These are phyloP conservation scores for Fusarium sp. DNA, from an alignment of 2,329 filamentous ascomycete genomes.

Conservation along the genomic window DNA sequence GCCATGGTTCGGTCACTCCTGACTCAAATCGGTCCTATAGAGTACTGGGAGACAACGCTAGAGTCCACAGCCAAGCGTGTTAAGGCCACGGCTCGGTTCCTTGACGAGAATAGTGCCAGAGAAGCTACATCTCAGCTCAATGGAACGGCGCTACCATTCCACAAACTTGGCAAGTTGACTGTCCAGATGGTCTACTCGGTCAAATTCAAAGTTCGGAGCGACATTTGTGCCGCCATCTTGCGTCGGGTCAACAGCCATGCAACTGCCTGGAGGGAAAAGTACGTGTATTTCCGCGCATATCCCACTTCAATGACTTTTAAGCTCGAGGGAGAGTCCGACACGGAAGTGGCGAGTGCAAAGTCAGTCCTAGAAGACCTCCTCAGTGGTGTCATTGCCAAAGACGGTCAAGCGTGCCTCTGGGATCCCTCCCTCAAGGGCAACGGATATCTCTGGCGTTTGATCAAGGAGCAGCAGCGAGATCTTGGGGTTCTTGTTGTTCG, in stretches of 20 bases:
- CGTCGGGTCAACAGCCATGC: conserved; percentile 48
- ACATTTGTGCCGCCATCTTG: neutral
- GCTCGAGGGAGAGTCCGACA: conserved; percentile 15
- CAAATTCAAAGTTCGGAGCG: conserved; percentile 52
- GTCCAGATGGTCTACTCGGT: conserved; percentile 52
- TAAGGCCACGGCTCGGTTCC: conserved; percentile 55
- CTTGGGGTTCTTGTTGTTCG: conserved; percentile 16
- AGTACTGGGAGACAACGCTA: conserved; percentile 48
- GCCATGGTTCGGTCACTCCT: conserved; percentile 47
- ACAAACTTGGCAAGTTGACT: conserved; percentile 49
- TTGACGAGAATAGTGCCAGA: conserved; percentile 51
- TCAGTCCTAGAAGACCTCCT: conserved; percentile 3
- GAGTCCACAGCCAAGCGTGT: conserved; percentile 47
- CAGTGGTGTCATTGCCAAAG: neutral
- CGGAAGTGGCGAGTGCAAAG: conserved; percentile 6
- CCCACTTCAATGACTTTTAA: conserved; percentile 23
- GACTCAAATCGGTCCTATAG: conserved; percentile 47
- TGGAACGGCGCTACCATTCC: conserved; percentile 46
- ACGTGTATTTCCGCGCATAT: conserved; percentile 7
- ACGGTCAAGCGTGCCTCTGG: conserved; percentile 5
- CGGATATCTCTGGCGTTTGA: neutral
- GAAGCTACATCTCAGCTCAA: conserved; percentile 49
- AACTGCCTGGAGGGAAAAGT: conserved; percentile 48
- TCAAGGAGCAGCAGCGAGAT: neutral
- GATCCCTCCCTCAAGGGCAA: neutral